phyloP scores from a whole-genome alignment of 2,329 filamentous ascomycete species.

The Aspergillus sp. region DNA sequence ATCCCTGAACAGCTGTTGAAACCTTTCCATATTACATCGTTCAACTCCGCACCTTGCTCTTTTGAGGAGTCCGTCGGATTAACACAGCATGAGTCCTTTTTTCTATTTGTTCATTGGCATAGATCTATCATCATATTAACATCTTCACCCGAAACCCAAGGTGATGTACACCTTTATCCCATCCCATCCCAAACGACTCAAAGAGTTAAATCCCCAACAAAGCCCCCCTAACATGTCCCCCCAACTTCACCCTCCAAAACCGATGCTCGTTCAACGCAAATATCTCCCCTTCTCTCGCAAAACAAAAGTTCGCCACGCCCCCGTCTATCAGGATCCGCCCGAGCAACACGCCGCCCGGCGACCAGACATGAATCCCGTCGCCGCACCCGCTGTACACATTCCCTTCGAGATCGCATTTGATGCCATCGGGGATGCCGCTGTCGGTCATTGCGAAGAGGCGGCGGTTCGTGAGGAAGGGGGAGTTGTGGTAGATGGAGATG shows the following conservation, averaged over 20 bases:
- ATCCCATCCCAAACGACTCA: too few relatives aligned
- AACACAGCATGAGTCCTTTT: too few relatives aligned
- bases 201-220: background rate
- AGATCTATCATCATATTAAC: too few relatives aligned
- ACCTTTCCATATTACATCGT: too few relatives aligned
- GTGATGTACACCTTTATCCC: too few relatives aligned
- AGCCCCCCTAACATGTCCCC: background rate
- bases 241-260: conserved; percentile 45
- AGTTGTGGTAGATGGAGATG: conserved; percentile 34
- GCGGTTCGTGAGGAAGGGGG: conserved; percentile 48
- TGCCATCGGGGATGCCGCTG: conserved; percentile 45
- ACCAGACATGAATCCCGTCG: conserved; percentile 57
- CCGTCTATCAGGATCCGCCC: conserved; percentile 56
- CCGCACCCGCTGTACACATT: conserved; percentile 57
- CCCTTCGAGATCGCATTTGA: conserved; percentile 53
- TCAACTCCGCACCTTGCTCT: too few relatives aligned
- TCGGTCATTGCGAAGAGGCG: conserved; percentile 53
- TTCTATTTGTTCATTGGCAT: too few relatives aligned
- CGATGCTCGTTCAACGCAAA: conserved; percentile 48
- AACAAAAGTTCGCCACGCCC: conserved; percentile 50
- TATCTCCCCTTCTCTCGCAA: conserved; percentile 37
- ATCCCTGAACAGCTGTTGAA: too few relatives aligned
- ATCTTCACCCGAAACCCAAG: too few relatives aligned
- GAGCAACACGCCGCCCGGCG: conserved; percentile 48
- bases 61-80: too few relatives aligned